Evolutionary conservation across 768 basidiomycete genomes (phyloP).

Genomic region (Cystobasidium ongulense): DNA sequence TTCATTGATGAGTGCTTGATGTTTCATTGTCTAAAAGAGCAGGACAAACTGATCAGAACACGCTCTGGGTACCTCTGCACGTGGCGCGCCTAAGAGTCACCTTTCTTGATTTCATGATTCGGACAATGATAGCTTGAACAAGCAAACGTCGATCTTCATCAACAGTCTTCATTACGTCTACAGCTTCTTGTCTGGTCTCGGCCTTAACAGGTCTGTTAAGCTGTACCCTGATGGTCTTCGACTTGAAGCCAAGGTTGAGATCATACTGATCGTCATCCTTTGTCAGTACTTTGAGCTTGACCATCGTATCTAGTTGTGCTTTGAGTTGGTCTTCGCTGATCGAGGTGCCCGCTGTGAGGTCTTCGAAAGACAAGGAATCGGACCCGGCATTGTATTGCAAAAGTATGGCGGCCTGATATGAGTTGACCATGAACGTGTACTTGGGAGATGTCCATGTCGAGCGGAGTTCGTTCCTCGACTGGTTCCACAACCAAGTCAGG

Average conservation of each 20-base stretch:
- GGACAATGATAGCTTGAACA: slow-evolving; percentile 55
- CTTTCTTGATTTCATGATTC: slow-evolving; percentile 87
- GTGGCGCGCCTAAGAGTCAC: slow-evolving; percentile 27
- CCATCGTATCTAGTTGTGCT: slow-evolving; percentile 56
- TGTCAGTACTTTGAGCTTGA: slow-evolving; percentile 80
- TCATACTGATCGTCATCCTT: slow-evolving; percentile 91
- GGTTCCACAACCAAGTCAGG: slow-evolving; percentile 97
- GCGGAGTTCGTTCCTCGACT: slow-evolving; percentile 89
- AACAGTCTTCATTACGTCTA: slow-evolving; percentile 83
- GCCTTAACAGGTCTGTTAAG: slow-evolving; percentile 72
- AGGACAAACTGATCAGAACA: neutral
- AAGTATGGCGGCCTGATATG: slow-evolving; percentile 91
- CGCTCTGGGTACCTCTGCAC: neutral
- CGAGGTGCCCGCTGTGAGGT: slow-evolving; percentile 68
- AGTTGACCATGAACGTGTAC: slow-evolving; percentile 89
- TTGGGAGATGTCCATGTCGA: slow-evolving; percentile 89
- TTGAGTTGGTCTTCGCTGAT: slow-evolving; percentile 66
- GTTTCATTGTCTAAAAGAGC: slow-evolving; percentile 80
- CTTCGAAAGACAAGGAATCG: slow-evolving; percentile 73
- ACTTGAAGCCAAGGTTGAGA: slow-evolving; percentile 58
- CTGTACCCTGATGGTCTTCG: slow-evolving; percentile 41
- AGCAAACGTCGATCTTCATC: slow-evolving; percentile 96
- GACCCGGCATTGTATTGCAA: slow-evolving; percentile 80
- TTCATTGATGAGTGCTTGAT: slow-evolving; percentile 78
- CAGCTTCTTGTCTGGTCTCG: slow-evolving; percentile 82